Conservation (phyloP, 805 yeast species). For the Zygosaccharomyces rouxii region DNA sequence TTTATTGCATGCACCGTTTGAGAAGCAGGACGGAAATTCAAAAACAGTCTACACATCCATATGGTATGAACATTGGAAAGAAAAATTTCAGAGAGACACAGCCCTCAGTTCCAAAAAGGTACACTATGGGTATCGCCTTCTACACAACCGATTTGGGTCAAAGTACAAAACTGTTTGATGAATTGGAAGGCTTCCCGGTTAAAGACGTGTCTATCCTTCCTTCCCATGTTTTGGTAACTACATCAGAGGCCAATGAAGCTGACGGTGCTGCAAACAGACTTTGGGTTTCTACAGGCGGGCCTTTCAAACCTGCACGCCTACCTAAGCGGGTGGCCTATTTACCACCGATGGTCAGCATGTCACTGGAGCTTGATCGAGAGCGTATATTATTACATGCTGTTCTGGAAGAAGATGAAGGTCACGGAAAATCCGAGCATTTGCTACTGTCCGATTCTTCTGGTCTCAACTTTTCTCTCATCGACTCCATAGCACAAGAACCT, state of each 20-base stretch:
- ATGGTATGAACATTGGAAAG: background rate
- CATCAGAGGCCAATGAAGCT: slow-evolving; percentile 30
- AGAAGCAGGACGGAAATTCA: too few species aligned
- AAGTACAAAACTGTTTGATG: slow-evolving; percentile 40
- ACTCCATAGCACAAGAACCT: too few species aligned
- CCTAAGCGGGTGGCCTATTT: slow-evolving; percentile 31
- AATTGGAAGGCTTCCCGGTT: slow-evolving; percentile 25
- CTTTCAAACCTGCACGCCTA: slow-evolving; percentile 40
- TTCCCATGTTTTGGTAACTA: slow-evolving; percentile 22
- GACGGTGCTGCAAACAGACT: slow-evolving; percentile 31
- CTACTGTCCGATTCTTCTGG: slow-evolving; percentile 32
- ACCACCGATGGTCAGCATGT: too few species aligned
- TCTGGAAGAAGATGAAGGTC: slow-evolving; percentile 13
- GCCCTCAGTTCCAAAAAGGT: background rate
- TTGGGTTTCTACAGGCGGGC: slow-evolving; percentile 43
- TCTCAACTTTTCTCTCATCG: slow-evolving; percentile 23
- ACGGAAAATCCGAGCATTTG: slow-evolving; percentile 16
- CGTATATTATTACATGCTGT: background rate
- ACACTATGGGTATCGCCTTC: background rate
- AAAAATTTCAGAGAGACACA: too few species aligned
- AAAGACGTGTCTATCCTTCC: slow-evolving; percentile 16
- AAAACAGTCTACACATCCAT: too few species aligned
- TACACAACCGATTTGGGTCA: slow-evolving; percentile 47
- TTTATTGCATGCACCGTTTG: background rate
- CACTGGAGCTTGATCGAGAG: too few species aligned